Percentiles rank a stretch among this genome's conserved stretches.
These are phyloP conservation scores for Penicillium silybi DNA, from an alignment of 495 filamentous ascomycete species.

Conservation along the genomic window DNA sequence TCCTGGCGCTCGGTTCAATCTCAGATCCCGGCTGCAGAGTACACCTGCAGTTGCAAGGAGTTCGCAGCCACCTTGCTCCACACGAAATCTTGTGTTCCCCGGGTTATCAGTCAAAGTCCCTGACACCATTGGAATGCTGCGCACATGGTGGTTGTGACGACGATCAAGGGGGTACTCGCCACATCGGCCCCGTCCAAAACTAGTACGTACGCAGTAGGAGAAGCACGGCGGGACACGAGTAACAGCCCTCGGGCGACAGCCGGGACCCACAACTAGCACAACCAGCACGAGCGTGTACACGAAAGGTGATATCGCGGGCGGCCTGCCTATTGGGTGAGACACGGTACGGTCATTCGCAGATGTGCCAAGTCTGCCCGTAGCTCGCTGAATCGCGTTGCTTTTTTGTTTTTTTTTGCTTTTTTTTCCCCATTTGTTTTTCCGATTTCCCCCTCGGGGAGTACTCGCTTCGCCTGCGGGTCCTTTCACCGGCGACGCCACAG, in stretches of 20 bases:
- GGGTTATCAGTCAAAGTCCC: neutral
- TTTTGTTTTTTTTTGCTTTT: neutral
- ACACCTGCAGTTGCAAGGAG: slow-evolving; percentile 22
- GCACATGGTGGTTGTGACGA: neutral
- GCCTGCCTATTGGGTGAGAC: slow-evolving; percentile 17
- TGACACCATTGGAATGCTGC: neutral
- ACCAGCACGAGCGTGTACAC: slow-evolving; percentile 17
- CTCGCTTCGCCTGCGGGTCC: neutral
- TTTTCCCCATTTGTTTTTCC: neutral
- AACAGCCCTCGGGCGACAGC: slow-evolving; percentile 11
- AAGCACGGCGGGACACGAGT: neutral
- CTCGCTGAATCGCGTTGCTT: slow-evolving; percentile 14
- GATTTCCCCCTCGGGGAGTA: slow-evolving; percentile 3
- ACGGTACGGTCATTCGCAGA: slow-evolving; percentile 18
- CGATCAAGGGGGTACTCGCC: neutral
- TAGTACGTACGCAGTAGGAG: neutral
- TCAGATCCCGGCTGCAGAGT: slow-evolving; percentile 18
- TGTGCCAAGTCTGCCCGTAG: slow-evolving; percentile 18
- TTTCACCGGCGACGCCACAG: neutral
- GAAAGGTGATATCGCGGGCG: slow-evolving; percentile 15
- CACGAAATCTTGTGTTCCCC: neutral
- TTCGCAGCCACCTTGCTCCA: slow-evolving; percentile 21
- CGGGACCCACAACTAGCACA: slow-evolving; percentile 13
- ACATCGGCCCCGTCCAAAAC: neutral
- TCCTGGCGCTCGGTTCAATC: slow-evolving; percentile 23